phyloP scores from a whole-genome alignment of 164 flowering plant species.

The Buxus sempervirens region DNA sequence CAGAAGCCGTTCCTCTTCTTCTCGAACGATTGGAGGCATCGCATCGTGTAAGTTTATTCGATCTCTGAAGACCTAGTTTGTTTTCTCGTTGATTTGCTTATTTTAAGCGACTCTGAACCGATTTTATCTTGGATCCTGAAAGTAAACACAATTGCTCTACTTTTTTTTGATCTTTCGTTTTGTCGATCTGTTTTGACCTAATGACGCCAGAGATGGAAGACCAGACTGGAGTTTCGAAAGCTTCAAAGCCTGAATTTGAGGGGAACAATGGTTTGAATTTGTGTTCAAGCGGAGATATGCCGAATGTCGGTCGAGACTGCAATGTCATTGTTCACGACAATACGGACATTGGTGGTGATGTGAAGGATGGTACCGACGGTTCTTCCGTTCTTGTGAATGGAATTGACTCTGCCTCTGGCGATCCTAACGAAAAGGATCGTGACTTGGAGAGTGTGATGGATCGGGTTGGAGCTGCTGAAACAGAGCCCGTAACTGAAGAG shows the following conservation, averaged over 20 bases:
- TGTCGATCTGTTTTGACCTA: slow-evolving; percentile 4
- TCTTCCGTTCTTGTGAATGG: slow-evolving; percentile 32
- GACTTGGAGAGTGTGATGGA: slow-evolving; percentile 7
- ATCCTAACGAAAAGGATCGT: slow-evolving; percentile 7
- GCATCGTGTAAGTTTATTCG: slow-evolving; percentile 3
- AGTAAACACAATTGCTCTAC: background rate
- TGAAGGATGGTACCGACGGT: slow-evolving; percentile 22
- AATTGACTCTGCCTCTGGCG: slow-evolving; percentile 8
- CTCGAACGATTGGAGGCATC: background rate
- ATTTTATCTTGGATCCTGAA: slow-evolving; percentile 5
- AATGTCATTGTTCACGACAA: slow-evolving; percentile 14
- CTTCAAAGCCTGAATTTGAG: slow-evolving; percentile 12
- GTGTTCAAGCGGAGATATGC: slow-evolving; percentile 11
- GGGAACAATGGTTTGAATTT: slow-evolving; percentile 9
- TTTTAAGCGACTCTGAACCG: background rate
- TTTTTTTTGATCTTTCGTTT: background rate
- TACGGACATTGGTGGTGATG: slow-evolving; percentile 5
- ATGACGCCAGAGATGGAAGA: slow-evolving; percentile 25
- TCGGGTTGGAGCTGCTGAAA: background rate
- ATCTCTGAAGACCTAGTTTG: slow-evolving; percentile 4
- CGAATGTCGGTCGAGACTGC: slow-evolving; percentile 7
- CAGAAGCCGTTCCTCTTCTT: background rate
- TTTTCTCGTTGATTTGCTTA: background rate
- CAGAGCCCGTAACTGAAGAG: too few relatives aligned
- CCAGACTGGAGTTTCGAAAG: background rate